These are phyloP conservation scores for Cercophora newfieldiana DNA, from an alignment of 495 filamentous ascomycete species.

Conservation along the genomic window DNA sequence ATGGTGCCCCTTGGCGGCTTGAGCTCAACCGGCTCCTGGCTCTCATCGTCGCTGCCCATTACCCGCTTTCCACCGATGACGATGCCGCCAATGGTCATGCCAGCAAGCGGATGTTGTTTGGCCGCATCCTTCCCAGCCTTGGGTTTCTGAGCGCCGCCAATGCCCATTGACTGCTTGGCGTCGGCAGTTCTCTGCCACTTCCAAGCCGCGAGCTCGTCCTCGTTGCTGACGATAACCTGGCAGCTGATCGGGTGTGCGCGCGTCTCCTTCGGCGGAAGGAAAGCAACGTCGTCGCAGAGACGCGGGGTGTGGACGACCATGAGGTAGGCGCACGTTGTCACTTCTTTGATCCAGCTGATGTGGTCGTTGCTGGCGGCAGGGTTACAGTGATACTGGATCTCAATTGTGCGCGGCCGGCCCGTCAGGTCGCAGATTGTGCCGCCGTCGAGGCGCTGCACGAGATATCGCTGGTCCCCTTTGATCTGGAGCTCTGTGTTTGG, in stretches of 20 bases:
- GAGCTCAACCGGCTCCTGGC: conserved; percentile 35
- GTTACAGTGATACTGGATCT: conserved; percentile 92
- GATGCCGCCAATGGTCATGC: conserved; percentile 48
- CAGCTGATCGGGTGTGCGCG: conserved; percentile 79
- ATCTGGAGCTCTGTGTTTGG: conserved; percentile 69
- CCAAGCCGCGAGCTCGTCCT: conserved; percentile 58
- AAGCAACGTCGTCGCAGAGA: conserved; percentile 89
- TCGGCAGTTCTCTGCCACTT: conserved; percentile 55
- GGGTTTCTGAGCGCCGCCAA: conserved; percentile 37
- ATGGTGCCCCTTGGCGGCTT: conserved; percentile 39
- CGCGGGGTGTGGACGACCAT: conserved; percentile 94
- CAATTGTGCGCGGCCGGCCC: conserved; percentile 77
- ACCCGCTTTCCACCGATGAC: conserved; percentile 57
- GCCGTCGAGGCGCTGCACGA: conserved; percentile 84
- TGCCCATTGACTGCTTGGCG: conserved; percentile 50
- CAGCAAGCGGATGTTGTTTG: conserved; percentile 28
- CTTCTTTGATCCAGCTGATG: conserved; percentile 94
- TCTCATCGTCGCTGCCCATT: conserved; percentile 42
- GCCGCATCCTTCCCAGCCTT: conserved; percentile 13
- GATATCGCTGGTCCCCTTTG: conserved; percentile 81
- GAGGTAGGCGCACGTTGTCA: conserved; percentile 88
- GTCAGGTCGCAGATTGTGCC: conserved; percentile 92
- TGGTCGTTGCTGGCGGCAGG: conserved; percentile 72
- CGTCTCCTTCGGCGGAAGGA: conserved; percentile 80
- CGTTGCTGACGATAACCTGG: conserved; percentile 61